Percentiles rank a stretch among this genome's conserved stretches.
Conservation (phyloP, 176 grass and related monocot genomes). For the Poa pratensis region DNA sequence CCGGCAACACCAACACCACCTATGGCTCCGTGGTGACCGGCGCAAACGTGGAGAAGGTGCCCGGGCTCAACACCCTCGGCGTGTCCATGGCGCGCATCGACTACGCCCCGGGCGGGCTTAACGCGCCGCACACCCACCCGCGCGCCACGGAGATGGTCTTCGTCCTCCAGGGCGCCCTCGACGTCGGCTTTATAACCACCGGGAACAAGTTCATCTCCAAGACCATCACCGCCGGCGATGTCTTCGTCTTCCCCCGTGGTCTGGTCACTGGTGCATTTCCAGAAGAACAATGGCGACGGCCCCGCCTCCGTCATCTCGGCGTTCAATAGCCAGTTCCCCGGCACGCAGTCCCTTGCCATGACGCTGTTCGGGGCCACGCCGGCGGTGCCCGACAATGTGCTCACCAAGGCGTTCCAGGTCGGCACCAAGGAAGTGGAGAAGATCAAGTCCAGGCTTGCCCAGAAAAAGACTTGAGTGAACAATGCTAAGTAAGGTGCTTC, state of each 20-base stretch:
- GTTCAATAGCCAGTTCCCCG: slow-evolving; percentile 51
- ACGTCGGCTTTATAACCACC: slow-evolving; percentile 50
- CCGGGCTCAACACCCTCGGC: slow-evolving; percentile 48
- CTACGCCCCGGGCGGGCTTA: slow-evolving; percentile 43
- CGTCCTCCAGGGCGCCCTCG: slow-evolving; percentile 44
- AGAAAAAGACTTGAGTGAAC: slow-evolving; percentile 39
- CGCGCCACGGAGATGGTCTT: slow-evolving; percentile 58
- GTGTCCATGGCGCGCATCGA: slow-evolving; percentile 54
- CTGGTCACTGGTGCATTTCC: slow-evolving; percentile 42
- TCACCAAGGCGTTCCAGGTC: slow-evolving; percentile 44
- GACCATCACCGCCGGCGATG: slow-evolving; percentile 12
- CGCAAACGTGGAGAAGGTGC: slow-evolving; percentile 45
- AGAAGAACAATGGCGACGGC: slow-evolving; percentile 36
- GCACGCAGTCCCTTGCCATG: slow-evolving; percentile 43
- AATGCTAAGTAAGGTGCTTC: background rate
- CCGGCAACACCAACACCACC: slow-evolving; percentile 37
- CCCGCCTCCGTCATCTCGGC: slow-evolving; percentile 44
- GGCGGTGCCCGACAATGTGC: slow-evolving; percentile 33
- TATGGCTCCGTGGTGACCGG: slow-evolving; percentile 37
- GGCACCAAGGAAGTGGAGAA: slow-evolving; percentile 50
- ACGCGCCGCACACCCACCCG: slow-evolving; percentile 56
- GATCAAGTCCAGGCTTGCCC: slow-evolving; percentile 45
- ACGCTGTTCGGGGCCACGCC: slow-evolving; percentile 39
- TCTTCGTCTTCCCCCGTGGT: slow-evolving; percentile 47
- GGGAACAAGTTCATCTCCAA: slow-evolving; percentile 32